Evolutionary conservation across 1,284 basidiomycete species (phyloP).

Genomic region (Austroboletus novae-zelandiae): DNA sequence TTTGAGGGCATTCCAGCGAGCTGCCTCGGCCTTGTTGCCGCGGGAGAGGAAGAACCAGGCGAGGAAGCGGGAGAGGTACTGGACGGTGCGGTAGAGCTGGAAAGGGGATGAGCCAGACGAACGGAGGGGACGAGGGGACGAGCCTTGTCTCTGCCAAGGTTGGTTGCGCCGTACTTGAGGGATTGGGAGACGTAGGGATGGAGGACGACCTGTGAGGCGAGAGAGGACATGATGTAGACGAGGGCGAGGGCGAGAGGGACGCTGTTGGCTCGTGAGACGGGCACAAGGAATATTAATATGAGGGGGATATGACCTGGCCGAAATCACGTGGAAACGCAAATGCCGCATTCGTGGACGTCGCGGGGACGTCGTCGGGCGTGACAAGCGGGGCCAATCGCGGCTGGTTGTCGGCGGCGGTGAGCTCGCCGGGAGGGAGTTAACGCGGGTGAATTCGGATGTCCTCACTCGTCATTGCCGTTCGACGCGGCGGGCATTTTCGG

Average conservation of each 20-base stretch:
- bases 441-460: background rate
- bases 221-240: slow-evolving; percentile 48
- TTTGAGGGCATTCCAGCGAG: slow-evolving; percentile 79
- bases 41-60: slow-evolving; percentile 76
- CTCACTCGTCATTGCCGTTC: background rate
- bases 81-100: slow-evolving; percentile 86
- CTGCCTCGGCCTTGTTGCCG: slow-evolving; percentile 64
- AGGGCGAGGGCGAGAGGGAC: slow-evolving; percentile 14
- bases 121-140: slow-evolving; percentile 3
- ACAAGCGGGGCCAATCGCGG: too few species aligned
- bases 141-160: slow-evolving; percentile 88
- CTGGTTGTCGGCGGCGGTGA: too few species aligned
- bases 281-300: background rate
- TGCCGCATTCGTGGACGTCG: slow-evolving; percentile 5
- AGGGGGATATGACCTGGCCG: slow-evolving; percentile 7
- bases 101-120: background rate
- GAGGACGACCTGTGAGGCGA: slow-evolving; percentile 77
- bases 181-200: slow-evolving; percentile 78
- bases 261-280: background rate
- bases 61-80: slow-evolving; percentile 90
- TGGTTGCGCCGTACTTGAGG: slow-evolving; percentile 78
- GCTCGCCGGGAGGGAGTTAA: too few species aligned
- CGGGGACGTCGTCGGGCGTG: too few species aligned
- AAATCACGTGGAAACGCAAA: slow-evolving; percentile 30
- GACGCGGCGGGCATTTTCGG: slow-evolving; percentile 23